Base-by-base conservation (phyloP, 345 rosid genomes). In the Syzygium aromaticum region DNA sequence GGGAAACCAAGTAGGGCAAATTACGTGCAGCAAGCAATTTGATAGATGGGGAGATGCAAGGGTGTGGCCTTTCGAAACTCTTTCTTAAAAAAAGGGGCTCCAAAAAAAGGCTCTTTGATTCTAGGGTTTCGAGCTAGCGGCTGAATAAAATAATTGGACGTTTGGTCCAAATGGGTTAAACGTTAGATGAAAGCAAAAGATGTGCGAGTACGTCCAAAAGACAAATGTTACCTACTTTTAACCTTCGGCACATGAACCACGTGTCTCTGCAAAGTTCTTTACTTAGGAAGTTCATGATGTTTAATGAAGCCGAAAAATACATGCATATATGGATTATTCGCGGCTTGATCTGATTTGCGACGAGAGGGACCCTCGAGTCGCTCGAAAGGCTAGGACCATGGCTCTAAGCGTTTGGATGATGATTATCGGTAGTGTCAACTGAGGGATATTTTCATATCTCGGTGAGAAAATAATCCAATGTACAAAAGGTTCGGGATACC, bases 261-360 rank as follows among this genome's bases (percentile, higher is more conserved):
- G 10, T 30, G 78, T 1, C 23, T 30, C 43, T 17, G 40, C 43
- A 30, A 28, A 28, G 16, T 64, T 16, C 40, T 30, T 30, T 7
- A 8, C 17, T 33, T 19, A 30, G 1, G 5, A 67, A 8, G 8
- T 11, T 67, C 46, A 3, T 0, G 23, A 64, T 16, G 11, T 6
- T 54, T 7, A 2, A 54, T 21, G 7, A 6, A 21, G 25, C 57
- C 3, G 25, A 21, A 54, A 54, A 54, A 23, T 7, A 54, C 21
- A 54, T 54, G 25, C 8, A 7, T 3, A 7, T 3, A 19, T 19
- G 57, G 57, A 21, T 6, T 54, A 21, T 54, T 21, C 11, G 11
- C 10, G 27, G 9, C 4, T 10, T 10, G 23, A 9, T 73, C 6
- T 10, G 13, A 33, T 17, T 54, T 21, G 23, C 13, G 9, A 19